These are phyloP conservation scores for Chytridiales sp. DNA, from an alignment of 371 early-diverging fungal genomes.

Conservation along the genomic window DNA sequence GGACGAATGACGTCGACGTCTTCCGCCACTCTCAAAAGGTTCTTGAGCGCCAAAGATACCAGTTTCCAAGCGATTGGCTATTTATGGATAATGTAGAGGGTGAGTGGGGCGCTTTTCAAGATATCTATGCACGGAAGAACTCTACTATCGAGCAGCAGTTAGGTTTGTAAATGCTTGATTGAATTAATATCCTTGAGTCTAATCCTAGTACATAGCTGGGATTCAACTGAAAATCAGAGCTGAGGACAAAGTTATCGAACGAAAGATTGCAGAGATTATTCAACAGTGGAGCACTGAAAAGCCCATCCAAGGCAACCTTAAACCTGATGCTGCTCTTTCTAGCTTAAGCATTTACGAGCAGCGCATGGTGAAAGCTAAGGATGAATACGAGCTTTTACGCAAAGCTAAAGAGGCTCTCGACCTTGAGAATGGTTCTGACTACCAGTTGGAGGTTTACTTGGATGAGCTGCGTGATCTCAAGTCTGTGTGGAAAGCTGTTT, in stretches of 20 bases:
- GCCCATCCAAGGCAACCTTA: constrained; percentile 92
- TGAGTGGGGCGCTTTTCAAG: constrained; percentile 96
- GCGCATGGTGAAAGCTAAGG: constrained; percentile 77
- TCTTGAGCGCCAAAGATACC: constrained; percentile 90
- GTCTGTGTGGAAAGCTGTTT: constrained; percentile 88
- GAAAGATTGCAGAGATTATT: constrained; percentile 80
- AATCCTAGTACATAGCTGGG: constrained; percentile 52
- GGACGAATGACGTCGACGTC: constrained; percentile 73
- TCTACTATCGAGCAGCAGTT: constrained; percentile 91
- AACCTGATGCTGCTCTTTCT: constrained; percentile 81
- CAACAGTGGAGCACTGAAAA: constrained; percentile 93
- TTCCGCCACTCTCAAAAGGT: constrained; percentile 92
- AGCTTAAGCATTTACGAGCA: constrained; percentile 85
- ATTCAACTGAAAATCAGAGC: constrained; percentile 74
- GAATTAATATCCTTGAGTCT: constrained; percentile 6
- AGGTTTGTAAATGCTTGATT: constrained; percentile 39
- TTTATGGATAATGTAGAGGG: constrained; percentile 95
- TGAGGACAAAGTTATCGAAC: constrained; percentile 82
- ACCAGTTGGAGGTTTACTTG: constrained; percentile 78
- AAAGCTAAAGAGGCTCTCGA: constrained; percentile 94
- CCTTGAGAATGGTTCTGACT: constrained; percentile 60
- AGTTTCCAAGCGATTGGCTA: constrained; percentile 93
- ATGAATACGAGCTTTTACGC: constrained; percentile 85
- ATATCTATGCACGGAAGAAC: constrained; percentile 89
- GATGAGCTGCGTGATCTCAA: constrained; percentile 94